These are phyloP conservation scores for Vitis amurensis DNA, from an alignment of 164 flowering plant species.

Conservation along the genomic window DNA sequence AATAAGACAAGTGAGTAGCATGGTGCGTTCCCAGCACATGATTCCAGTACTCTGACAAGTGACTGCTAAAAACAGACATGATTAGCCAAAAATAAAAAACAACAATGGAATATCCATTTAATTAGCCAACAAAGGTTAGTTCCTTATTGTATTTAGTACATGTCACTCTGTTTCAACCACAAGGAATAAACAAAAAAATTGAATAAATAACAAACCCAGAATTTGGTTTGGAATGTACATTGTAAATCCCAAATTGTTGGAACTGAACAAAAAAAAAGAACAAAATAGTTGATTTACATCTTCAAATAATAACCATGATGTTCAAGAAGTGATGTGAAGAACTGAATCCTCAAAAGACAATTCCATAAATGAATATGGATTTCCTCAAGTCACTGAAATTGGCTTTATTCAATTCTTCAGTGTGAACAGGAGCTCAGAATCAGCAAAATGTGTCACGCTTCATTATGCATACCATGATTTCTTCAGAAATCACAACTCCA, in stretches of 20 bases:
- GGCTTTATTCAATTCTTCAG: too few species aligned
- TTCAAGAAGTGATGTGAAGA: not conserved
- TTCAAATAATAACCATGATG: not conserved
- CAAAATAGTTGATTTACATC: not conserved
- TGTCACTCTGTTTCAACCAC: not conserved
- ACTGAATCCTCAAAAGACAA: too few species aligned
- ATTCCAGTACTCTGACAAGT: constrained; percentile 74
- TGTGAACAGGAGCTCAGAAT: too few species aligned
- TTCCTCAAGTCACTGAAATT: too few species aligned
- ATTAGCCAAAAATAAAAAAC: constrained; percentile 2
- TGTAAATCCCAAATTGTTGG: not conserved
- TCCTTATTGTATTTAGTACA: not conserved
- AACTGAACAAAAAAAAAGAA: not conserved
- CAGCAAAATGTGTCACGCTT: too few species aligned
- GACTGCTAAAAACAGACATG: constrained; percentile 58
- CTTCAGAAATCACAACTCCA: too few species aligned
- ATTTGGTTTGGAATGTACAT: not conserved
- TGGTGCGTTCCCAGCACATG: constrained; percentile 55
- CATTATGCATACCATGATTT: too few species aligned
- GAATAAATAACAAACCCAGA: not conserved
- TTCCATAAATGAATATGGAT: too few species aligned
- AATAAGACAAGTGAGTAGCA: constrained; percentile 84
- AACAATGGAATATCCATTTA: not conserved
- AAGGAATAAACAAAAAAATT: not conserved
- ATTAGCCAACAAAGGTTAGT: not conserved